Evolutionary conservation across 495 filamentous ascomycete species (phyloP), one percentile per base, ranked within the genome.

Genomic region (Daldinia caldariorum): DNA sequence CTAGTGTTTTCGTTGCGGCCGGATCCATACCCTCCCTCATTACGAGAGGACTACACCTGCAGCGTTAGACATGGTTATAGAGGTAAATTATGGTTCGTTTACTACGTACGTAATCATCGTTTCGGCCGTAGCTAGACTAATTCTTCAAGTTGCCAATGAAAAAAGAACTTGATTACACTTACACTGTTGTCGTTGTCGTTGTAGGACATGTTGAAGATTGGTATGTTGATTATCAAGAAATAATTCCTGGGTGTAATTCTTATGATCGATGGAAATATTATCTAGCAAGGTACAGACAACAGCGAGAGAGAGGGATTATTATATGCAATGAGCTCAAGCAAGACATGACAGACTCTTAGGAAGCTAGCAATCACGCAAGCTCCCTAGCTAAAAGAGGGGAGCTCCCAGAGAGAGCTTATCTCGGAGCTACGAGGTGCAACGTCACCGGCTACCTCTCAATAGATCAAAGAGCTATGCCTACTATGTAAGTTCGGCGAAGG

Each of bases 171-270:
- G n/a, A 26, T 13, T 58, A 22, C 31, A 20, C 71, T 70, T 47
- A 74, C 67, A n/a, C n/a, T n/a, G 47, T 58, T 29, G 73, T 73
- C 50, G 54, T 70, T 67, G 54, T 59, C 63, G 67, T 67, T 75
- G 64, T 77, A 77, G 68, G 75, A 77, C 75, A 77, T 77, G n/a
- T 47, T 72, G 67, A 77, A 59, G 22, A 34, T 41, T 49, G 5
- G 29, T 51, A 32, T 10, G 5, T 55, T 16, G 16, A 32, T 41
- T 59, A 22, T 35, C 16, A 22, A 16, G 35, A 18, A 18, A 26
- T 13, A 29, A 7, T 31, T 38, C 35, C 16, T 20, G 41, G 29
- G 13, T 20, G 59, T 22, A 6, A 16, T 32, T 32, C 3, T 53
- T 20, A n/a, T 50, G 20, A 22, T 56, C 14, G 20, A 39, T 47